Percentiles rank a stretch among this genome's conserved stretches.
phyloP scores from a whole-genome alignment of 2,329 filamentous ascomycete species.

The Xylariales sp. region DNA sequence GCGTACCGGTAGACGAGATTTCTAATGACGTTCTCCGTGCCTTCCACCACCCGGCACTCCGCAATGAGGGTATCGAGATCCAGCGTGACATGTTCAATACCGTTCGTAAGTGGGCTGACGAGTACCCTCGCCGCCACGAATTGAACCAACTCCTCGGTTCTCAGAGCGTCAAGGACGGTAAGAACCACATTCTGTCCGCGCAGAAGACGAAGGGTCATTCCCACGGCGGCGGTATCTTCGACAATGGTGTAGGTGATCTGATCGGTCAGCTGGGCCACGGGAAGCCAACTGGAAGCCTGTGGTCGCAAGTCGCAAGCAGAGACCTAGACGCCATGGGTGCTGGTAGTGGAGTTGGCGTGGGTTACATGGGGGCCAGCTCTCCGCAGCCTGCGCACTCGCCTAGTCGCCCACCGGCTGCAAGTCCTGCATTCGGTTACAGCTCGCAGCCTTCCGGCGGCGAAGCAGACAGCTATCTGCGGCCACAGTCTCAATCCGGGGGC shows the following conservation, averaged over 20 bases:
- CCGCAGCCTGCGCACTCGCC: conserved; percentile 25
- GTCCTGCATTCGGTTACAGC: conserved; percentile 39
- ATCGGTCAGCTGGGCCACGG: conserved; percentile 47
- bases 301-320: conserved; percentile 56
- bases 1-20: conserved; percentile 77
- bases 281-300: conserved; percentile 54
- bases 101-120: conserved; percentile 75
- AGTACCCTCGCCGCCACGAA: conserved; percentile 59
- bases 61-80: conserved; percentile 70
- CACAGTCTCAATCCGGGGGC: conserved; percentile 9
- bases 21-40: conserved; percentile 73
- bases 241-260: conserved; percentile 28
- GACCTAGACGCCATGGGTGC: conserved; percentile 53
- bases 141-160: conserved; percentile 75
- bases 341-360: conserved; percentile 30
- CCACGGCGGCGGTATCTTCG: conserved; percentile 34
- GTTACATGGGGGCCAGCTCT: conserved; percentile 30
- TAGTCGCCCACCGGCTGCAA: conserved; percentile 23
- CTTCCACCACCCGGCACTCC: conserved; percentile 86
- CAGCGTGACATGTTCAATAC: conserved; percentile 86
- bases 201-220: conserved; percentile 37
- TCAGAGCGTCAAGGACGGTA: conserved; percentile 75
- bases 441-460: conserved; percentile 14
- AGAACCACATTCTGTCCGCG: conserved; percentile 62
- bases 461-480: conserved; percentile 12